phyloP scores from a whole-genome alignment of 192 early-diverging fungal species.

The Backusella liffmaniae region DNA sequence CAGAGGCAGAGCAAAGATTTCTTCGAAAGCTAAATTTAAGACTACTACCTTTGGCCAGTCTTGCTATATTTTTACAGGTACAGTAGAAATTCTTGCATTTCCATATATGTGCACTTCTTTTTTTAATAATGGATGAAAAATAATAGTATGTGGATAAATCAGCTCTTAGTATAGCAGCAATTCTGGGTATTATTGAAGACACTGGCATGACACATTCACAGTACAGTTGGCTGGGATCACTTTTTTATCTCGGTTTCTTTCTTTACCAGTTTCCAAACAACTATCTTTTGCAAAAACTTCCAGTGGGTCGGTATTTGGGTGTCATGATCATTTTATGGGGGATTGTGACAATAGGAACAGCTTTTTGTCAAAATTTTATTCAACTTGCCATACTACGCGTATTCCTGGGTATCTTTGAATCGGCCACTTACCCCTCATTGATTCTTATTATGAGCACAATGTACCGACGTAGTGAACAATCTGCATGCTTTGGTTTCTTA shows the following conservation, averaged over 20 bases:
- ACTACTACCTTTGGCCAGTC: constrained; percentile 15
- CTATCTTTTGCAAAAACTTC: constrained; percentile 14
- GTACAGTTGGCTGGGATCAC: constrained; percentile 4
- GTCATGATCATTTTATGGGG: constrained; percentile 16
- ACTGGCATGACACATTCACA: not conserved
- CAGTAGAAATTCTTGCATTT: not conserved
- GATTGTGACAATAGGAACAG: not conserved
- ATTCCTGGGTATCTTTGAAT: constrained; percentile 22
- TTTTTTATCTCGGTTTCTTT: constrained; percentile 23
- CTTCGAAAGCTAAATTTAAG: constrained; percentile 17
- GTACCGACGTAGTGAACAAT: constrained; percentile 16
- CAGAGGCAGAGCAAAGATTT: constrained; percentile 3
- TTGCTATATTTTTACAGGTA: constrained; percentile 24
- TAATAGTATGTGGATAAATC: constrained; percentile 21
- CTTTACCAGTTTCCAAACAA: constrained; percentile 14
- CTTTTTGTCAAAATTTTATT: constrained; percentile 3
- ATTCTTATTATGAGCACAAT: constrained; percentile 19
- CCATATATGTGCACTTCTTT: not conserved
- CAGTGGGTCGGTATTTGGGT: constrained; percentile 11
- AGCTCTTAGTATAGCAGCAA: not conserved
- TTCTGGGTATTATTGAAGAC: constrained; percentile 22
- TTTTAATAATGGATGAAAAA: not conserved
- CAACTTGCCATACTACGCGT: constrained; percentile 13
- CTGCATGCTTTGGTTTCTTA: constrained; percentile 13
- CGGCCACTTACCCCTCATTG: constrained; percentile 7